phyloP scores from a whole-genome alignment of 345 rosid species.

The Salix viminalis region DNA sequence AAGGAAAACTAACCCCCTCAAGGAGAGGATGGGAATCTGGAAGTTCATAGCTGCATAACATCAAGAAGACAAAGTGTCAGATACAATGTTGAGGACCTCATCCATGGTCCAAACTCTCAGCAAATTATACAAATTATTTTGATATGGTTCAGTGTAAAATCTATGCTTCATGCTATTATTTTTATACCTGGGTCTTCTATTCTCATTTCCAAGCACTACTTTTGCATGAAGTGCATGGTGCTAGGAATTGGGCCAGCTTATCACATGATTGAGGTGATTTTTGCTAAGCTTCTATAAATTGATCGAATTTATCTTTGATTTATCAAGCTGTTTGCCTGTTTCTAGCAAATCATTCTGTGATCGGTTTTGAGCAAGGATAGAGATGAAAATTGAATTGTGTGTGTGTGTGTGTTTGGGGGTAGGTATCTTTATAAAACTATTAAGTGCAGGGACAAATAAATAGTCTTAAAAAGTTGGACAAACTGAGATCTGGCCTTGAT shows the following conservation, averaged over 20 bases:
- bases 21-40: constrained; percentile 89
- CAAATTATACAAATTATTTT: background rate
- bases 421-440: background rate
- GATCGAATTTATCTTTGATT: background rate
- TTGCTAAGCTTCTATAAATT: background rate
- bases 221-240: background rate
- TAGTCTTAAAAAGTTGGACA: background rate
- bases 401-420: background rate
- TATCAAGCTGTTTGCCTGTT: background rate
- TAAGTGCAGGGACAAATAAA: background rate
- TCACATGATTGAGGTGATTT: background rate
- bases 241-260: background rate
- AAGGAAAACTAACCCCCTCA: constrained; percentile 45
- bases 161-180: background rate
- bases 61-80: constrained; percentile 11
- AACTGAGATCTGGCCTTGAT: background rate
- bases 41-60: constrained; percentile 75
- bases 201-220: background rate
- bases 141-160: background rate
- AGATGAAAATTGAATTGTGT: background rate
- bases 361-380: background rate
- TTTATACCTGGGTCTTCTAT: background rate
- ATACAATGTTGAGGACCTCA: background rate
- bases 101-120: background rate
- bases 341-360: background rate